Evolutionary conservation across 2,329 filamentous ascomycete species (phyloP).

Genomic region (Trichoderma sp.): DNA sequence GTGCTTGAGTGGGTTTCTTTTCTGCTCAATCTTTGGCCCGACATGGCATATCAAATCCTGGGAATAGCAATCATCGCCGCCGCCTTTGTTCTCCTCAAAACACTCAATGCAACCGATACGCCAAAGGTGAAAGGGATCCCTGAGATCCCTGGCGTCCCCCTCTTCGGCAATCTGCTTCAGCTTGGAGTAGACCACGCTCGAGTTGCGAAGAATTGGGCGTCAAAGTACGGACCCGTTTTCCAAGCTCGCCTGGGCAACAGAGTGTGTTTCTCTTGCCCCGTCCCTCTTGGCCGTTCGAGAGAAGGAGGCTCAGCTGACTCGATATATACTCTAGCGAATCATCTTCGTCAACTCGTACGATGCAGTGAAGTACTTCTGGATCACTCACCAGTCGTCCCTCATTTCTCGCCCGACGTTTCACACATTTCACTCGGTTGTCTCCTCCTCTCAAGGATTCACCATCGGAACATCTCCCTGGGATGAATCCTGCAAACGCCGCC

Average conservation of each 20-base stretch:
- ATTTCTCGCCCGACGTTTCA: slow-evolving; percentile 78
- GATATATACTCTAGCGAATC: slow-evolving; percentile 55
- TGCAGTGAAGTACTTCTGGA: slow-evolving; percentile 72
- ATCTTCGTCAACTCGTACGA: slow-evolving; percentile 80
- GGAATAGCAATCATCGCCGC: slow-evolving; percentile 29
- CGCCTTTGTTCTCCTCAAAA: slow-evolving; percentile 35
- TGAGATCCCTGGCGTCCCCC: slow-evolving; percentile 61
- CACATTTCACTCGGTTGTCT: slow-evolving; percentile 80
- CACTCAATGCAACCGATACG: slow-evolving; percentile 54
- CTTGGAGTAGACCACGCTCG: slow-evolving; percentile 61
- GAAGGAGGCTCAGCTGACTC: not conserved
- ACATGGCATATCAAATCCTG: slow-evolving; percentile 32
- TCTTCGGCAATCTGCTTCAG: slow-evolving; percentile 66
- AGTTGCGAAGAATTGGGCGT: slow-evolving; percentile 58
- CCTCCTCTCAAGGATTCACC: slow-evolving; percentile 75
- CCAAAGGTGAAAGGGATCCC: slow-evolving; percentile 64
- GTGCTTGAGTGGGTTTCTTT: not conserved
- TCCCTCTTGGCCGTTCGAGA: not conserved
- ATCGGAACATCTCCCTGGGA: slow-evolving; percentile 86
- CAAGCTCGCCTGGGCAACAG: slow-evolving; percentile 70
- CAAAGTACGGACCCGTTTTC: slow-evolving; percentile 65
- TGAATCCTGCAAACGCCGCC: slow-evolving; percentile 73
- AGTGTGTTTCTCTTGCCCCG: slow-evolving; percentile 42
- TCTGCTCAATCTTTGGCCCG: slow-evolving; percentile 15
- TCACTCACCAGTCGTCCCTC: slow-evolving; percentile 74